Evolutionary conservation across 1,284 basidiomycete genomes (phyloP), one percentile per base, ranked within the genome.

Genomic region (Paramarasmius palmivorus): DNA sequence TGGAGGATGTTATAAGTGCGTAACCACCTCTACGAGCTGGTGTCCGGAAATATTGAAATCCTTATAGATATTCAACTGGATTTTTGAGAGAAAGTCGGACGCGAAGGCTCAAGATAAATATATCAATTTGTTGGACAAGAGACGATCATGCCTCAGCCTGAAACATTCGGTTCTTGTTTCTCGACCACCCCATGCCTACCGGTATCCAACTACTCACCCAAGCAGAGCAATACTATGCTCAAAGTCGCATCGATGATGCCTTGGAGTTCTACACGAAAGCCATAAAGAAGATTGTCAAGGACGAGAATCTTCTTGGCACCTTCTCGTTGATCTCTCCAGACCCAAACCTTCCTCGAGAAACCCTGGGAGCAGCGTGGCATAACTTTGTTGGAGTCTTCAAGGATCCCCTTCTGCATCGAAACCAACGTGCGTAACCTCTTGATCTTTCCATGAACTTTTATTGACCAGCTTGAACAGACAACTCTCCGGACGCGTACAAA

Each of bases 401-500:
- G 19, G 63, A 67, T 50, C 58, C 64, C 2, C 4, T 46, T 2
- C 58, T 67, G 59, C 45, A 54, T 22, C 63, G 57, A 36, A 60
- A 57, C 3, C 53, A 62, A 53, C 54, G 55, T 59, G 25, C 15
- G 22, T 45, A 4, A 10, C 14, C 20, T 8, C 3, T n/a, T 17
- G 14, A 14, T 44, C 25, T 37, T 25, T 26, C 8, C 12, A 6
- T 37, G 5, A 23, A 52, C 26, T 22, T 23, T 10, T 26, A 35
- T n/a, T 26, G 7, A 15, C 40, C 34, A 41, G 39, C 26, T 6
- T 12, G 15, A 40, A n/a, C 29, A 63, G 64, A 59, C 20, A 54
- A 57, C 12, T 51, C 59, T 22, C 65, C 69, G 10, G 65, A 68
- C 6, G 68, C 65, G 9, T 71, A 61, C 53, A 65, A 67, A 36